A percentile compares a stretch with the other conserved stretches of the same genome.
Evolutionary conservation across 1,139 yeast genomes (phyloP).

Genomic region (Yamadazyma friedrichii): DNA sequence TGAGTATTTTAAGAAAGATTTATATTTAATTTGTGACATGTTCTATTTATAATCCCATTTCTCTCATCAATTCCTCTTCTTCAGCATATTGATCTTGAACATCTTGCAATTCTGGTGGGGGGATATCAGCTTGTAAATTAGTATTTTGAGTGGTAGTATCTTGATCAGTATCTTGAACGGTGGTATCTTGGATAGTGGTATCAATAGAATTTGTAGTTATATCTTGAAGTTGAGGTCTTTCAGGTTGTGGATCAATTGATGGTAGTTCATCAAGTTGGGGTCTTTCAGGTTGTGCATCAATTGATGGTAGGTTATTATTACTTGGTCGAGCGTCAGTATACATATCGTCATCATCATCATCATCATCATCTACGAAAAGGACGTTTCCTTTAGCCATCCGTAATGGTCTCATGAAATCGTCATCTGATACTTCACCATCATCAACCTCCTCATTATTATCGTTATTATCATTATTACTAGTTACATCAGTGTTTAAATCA

Average conservation of each 20-base stretch:
- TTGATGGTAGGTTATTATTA: neutral
- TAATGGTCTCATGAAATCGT: slow-evolving; percentile 4
- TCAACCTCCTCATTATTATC: slow-evolving; percentile 17
- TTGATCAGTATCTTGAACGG: neutral
- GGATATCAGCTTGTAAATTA: neutral
- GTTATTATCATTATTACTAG: slow-evolving; percentile 22
- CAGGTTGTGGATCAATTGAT: slow-evolving; percentile 1
- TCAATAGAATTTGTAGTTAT: neutral
- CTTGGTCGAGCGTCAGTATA: slow-evolving; percentile 12
- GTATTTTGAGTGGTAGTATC: neutral
- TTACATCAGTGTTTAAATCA: slow-evolving; percentile 6
- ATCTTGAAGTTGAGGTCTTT: slow-evolving; percentile 4
- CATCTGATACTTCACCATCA: slow-evolving; percentile 3
- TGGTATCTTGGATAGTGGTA: neutral
- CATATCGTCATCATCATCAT: slow-evolving; percentile 15
- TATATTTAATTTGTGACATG: slow-evolving; percentile 21
- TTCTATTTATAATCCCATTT: slow-evolving; percentile 25
- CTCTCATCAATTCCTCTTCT: slow-evolving; percentile 41
- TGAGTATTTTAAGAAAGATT: slow-evolving; percentile 39
- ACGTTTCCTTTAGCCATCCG: slow-evolving; percentile 4
- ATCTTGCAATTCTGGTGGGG: slow-evolving; percentile 1
- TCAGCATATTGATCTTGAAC: slow-evolving; percentile 19
- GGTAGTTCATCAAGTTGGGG: slow-evolving; percentile 1
- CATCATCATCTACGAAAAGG: slow-evolving; percentile 10
- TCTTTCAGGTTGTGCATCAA: slow-evolving; percentile 1